Conservation (phyloP, 306 rosid genomes). For the Argentina anserina region DNA sequence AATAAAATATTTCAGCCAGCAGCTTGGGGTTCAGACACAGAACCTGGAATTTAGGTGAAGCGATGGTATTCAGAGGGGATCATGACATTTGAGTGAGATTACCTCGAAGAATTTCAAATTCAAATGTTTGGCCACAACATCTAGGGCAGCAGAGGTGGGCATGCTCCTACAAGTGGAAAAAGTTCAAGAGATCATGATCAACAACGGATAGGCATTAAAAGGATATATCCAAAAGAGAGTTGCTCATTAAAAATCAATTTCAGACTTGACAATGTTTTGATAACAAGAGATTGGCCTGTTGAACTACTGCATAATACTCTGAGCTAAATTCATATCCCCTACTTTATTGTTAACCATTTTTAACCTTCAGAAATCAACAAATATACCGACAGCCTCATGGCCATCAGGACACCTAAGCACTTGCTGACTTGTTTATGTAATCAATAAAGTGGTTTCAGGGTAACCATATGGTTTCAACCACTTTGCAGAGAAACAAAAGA, state of each 20-base stretch:
- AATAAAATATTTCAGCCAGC: slow-evolving; percentile 5
- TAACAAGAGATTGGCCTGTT: background rate
- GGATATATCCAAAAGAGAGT: background rate
- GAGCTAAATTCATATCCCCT: background rate
- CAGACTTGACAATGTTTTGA: background rate
- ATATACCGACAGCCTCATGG: background rate
- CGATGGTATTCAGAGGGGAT: background rate
- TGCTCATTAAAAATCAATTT: background rate
- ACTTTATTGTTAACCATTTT: background rate
- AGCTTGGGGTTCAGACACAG: background rate
- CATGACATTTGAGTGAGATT: background rate
- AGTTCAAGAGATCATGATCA: slow-evolving; percentile 1
- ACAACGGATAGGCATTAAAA: background rate
- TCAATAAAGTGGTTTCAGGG: background rate
- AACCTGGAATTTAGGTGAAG: background rate
- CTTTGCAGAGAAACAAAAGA: background rate
- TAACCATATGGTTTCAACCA: background rate
- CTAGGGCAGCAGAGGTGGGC: slow-evolving; percentile 99
- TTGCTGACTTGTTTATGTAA: background rate
- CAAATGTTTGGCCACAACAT: slow-evolving; percentile 91
- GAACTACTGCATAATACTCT: background rate
- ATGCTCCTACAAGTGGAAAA: slow-evolving; percentile 70
- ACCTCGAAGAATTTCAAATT: slow-evolving; percentile 97
- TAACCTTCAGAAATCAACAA: background rate
- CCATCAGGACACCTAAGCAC: background rate